Conservation (phyloP, 2,329 filamentous ascomycete species). For the Colletotrichum godetiae region DNA sequence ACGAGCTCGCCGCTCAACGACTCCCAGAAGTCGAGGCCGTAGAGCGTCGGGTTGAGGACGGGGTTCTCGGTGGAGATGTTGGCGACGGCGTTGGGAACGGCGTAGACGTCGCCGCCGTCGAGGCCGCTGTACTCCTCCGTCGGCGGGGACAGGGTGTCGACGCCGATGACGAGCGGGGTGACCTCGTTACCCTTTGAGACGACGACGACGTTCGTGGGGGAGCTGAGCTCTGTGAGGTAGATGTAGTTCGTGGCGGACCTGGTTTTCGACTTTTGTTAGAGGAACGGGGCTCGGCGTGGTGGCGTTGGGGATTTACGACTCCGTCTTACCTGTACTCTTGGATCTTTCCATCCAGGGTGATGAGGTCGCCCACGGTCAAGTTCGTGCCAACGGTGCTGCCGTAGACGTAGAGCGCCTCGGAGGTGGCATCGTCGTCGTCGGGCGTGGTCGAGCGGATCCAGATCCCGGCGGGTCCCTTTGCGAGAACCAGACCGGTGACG, state of each 20-base stretch:
- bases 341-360: constrained; percentile 70
- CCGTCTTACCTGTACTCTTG: constrained; percentile 62
- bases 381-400: constrained; percentile 60
- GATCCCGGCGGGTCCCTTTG: constrained; percentile 70
- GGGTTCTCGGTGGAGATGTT: constrained; percentile 71
- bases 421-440: constrained; percentile 66
- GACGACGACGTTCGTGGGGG: constrained; percentile 63
- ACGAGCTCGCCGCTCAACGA: constrained; percentile 75
- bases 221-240: constrained; percentile 72
- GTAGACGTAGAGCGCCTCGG: constrained; percentile 75
- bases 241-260: constrained; percentile 67
- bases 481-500: constrained; percentile 73
- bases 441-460: constrained; percentile 71
- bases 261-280: constrained; percentile 41
- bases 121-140: constrained; percentile 70
- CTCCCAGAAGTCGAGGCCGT: constrained; percentile 81
- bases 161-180: constrained; percentile 69
- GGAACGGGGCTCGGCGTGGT: neutral
- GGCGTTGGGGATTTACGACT: neutral
- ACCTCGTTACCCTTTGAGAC: constrained; percentile 66
- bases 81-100: constrained; percentile 70
- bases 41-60: constrained; percentile 67
- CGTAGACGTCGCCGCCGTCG: constrained; percentile 74
- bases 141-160: constrained; percentile 67
- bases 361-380: constrained; percentile 70